Percentiles rank a stretch among this genome's conserved stretches.
phyloP scores from a whole-genome alignment of 495 filamentous ascomycete species.

The Penicillium egyptiacum region DNA sequence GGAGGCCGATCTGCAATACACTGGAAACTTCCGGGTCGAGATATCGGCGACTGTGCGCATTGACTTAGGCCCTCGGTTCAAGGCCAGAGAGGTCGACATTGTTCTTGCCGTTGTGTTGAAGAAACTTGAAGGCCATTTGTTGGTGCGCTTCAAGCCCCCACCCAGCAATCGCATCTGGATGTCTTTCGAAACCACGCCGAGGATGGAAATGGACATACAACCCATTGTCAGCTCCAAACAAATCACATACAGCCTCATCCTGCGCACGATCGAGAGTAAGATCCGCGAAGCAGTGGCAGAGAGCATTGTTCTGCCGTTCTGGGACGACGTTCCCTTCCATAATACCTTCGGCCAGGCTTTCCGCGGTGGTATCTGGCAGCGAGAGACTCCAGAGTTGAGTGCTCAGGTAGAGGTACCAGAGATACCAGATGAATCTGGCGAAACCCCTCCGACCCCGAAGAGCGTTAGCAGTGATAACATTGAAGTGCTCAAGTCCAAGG shows the following conservation, averaged over 20 bases:
- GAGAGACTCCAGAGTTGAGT: constrained; percentile 52
- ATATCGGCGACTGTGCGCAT: constrained; percentile 88
- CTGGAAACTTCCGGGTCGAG: constrained; percentile 83
- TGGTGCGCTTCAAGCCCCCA: constrained; percentile 88
- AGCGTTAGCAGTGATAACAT: constrained; percentile 35
- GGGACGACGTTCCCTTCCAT: constrained; percentile 92
- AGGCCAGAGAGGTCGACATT: constrained; percentile 83
- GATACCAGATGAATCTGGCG: constrained; percentile 56
- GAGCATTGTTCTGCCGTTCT: constrained; percentile 89
- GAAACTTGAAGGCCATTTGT: constrained; percentile 78
- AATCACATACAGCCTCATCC: constrained; percentile 88
- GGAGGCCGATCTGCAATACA: constrained; percentile 84
- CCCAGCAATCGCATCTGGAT: constrained; percentile 96
- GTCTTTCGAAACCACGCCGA: constrained; percentile 86
- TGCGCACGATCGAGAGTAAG: constrained; percentile 88
- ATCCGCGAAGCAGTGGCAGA: constrained; percentile 92
- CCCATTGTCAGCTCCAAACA: constrained; percentile 94
- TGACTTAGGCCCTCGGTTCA: constrained; percentile 85
- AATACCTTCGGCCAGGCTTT: constrained; percentile 72
- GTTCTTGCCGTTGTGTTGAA: constrained; percentile 84
- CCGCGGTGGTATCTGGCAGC: constrained; percentile 86
- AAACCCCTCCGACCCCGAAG: constrained; percentile 45
- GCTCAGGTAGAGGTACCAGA: constrained; percentile 54
- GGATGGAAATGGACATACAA: constrained; percentile 88
- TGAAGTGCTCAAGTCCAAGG: constrained; percentile 40